Evolutionary conservation across 192 early-diverging fungal genomes (phyloP).

Genomic region (Coemansia nantahalensis): DNA sequence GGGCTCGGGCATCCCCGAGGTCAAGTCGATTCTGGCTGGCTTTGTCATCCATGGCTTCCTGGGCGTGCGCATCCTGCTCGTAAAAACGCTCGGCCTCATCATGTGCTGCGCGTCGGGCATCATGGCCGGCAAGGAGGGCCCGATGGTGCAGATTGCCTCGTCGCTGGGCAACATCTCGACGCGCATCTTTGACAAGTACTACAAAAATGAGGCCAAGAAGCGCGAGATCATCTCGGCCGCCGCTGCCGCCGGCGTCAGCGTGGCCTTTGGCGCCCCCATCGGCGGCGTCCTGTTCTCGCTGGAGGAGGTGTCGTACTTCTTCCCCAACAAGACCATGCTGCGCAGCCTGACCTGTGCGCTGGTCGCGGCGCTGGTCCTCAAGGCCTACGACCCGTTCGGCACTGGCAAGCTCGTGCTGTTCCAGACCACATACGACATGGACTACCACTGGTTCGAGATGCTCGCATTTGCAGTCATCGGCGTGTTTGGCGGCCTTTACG

Average conservation of each 20-base stretch:
- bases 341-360: conserved; percentile 70
- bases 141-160: conserved; percentile 89
- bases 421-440: conserved; percentile 62
- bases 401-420: conserved; percentile 58
- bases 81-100: conserved; percentile 88
- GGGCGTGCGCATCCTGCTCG: conserved; percentile 82
- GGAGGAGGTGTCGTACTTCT: conserved; percentile 91
- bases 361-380: conserved; percentile 52
- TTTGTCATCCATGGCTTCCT: conserved; percentile 94
- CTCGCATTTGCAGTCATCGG: conserved; percentile 66
- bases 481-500: conserved; percentile 75
- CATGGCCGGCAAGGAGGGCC: conserved; percentile 90
- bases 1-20: conserved; percentile 93
- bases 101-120: conserved; percentile 82
- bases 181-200: conserved; percentile 87
- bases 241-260: conserved; percentile 88
- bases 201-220: conserved; percentile 88
- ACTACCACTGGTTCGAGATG: conserved; percentile 74
- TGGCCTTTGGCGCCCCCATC: conserved; percentile 96
- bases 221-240: conserved; percentile 93
- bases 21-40: conserved; percentile 92
- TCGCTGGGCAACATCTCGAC: conserved; percentile 86
- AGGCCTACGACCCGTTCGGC: conserved; percentile 59
- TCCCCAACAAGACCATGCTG: conserved; percentile 60
- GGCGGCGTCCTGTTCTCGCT: conserved; percentile 93